phyloP scores from a whole-genome alignment of 1,284 basidiomycete genomes.

The Leccinum variabile region DNA sequence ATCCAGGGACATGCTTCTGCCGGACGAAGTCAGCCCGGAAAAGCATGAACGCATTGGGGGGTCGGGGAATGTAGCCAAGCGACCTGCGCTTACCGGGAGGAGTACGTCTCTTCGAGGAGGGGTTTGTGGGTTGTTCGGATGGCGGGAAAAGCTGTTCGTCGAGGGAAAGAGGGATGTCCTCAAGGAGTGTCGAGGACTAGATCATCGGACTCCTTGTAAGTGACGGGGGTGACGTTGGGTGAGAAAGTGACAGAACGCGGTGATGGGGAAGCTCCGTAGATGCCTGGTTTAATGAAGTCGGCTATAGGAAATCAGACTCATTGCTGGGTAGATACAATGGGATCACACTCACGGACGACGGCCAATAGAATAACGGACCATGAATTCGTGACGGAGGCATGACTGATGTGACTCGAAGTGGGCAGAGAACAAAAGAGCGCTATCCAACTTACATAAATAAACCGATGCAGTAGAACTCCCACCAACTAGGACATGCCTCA shows the following conservation, averaged over 20 bases:
- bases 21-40: conserved; percentile 88
- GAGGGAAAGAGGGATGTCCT: conserved; percentile 15
- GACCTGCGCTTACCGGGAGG: conserved; percentile 60
- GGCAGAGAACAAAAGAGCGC: neutral
- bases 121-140: conserved; percentile 38
- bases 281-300: conserved; percentile 55
- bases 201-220: conserved; percentile 53
- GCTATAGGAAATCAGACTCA: conserved; percentile 12
- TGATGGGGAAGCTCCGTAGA: conserved; percentile 48
- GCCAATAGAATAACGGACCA: conserved; percentile 22
- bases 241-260: conserved; percentile 64
- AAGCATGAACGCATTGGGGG: conserved; percentile 92
- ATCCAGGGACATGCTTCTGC: conserved; percentile 77
- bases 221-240: conserved; percentile 67
- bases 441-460: too few species aligned
- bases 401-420: neutral
- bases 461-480: too few species aligned
- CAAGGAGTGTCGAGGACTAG: conserved; percentile 31
- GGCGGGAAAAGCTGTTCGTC: conserved; percentile 41
- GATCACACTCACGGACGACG: conserved; percentile 24
- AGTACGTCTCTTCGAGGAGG: conserved; percentile 42
- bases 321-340: neutral
- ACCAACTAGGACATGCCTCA: too few species aligned
- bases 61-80: conserved; percentile 80
- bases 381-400: conserved; percentile 26